Base-by-base conservation (phyloP, 495 filamentous ascomycete species). In the Tuber indicum region DNA sequence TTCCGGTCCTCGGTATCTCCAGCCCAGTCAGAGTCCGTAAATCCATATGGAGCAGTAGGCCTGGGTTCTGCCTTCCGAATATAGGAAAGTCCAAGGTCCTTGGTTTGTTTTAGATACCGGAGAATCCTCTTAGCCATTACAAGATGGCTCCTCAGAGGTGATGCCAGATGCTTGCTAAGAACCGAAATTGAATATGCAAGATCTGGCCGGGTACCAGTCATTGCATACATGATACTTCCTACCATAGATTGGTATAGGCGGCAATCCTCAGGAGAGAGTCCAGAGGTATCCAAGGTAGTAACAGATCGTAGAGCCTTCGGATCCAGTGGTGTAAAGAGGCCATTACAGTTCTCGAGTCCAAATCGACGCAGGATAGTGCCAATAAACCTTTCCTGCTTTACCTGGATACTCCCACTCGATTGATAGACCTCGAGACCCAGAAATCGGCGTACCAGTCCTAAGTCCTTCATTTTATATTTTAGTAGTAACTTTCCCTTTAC, bases 21-120 rank as follows among this genome's bases (percentile, higher is more conserved):
- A 41, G 39, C 39, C 39, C 39, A 41, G 39, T 41, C 39, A 1
- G 39, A 41, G 39, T 41, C 39, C 4, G 39, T 41, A 41, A 41
- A 41, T 2, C 39, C 39, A 41, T 41, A 2, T 41, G 2, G 39
- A 41, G 3, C 4, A 23, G 19, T 21, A 21, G 19, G 6, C 4
- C 3, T 0, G 4, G 0, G 5, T 21, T 49, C 1, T 6, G 1
- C 46, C 1, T 0, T 49, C 6, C 6, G 46, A 0, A 1, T 49
- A 49, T 49, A 49, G 5, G 46, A 49, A 6, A 49, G 2, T 0
- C 19, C 0, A 7, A 49, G 46, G 7, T 23, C 6, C 46, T 21
- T 21, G 0, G 46, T 49, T 49, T 49, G 19, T 6, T 49, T 49
- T 7, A 49, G 46, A 8, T 49, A 49, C 1, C 46, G 0, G 1